Evolutionary conservation across 2,329 filamentous ascomycete species (phyloP), one percentile per base, ranked within the genome.

Genomic region (Pseudocercospora ulei): DNA sequence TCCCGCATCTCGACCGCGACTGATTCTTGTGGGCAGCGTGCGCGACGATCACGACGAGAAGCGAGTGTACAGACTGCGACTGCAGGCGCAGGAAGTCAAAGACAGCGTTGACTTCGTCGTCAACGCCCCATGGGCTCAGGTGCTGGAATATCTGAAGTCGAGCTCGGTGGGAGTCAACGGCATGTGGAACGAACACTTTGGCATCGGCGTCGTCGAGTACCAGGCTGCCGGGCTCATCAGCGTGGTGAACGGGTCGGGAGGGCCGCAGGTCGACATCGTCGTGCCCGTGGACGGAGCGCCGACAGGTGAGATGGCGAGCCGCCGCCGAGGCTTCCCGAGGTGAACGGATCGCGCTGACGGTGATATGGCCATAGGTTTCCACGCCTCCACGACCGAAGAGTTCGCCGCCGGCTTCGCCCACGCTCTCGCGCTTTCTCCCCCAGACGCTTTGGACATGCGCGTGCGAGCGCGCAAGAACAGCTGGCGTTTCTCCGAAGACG

Each of bases 141-240:
- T 98, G 37, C 69, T 95, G 6, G 72, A 81, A 19, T 86, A 83
- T 75, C 68, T 96, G 44, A 68, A 75, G 37, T 76, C 69, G 46
- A 78, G 82, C 3, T 88, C 77, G 11, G 75, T 98, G 1, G 90
- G 90, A 34, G 86, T 93, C 18, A 98, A 98, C 54, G 85, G 82
- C 56, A 98, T 98, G 90, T 98, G 90, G 88, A 96, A 95, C 60
- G 90, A 98, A 65, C 90, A 98, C 62, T 98, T 98, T 59, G 90
- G 90, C 13, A 98, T 98, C 43, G 90, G 90, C 1, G 87, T 96
- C 9, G 90, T 98, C 25, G 90, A 98, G 67, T 98, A 96, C 58
- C 87, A 96, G 59, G 90, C 90, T 3, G 90, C 90, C 0, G 90
- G 90, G 1, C 68, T 98, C 41, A 86, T 98, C 41, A 78, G 81